Evolutionary conservation across 441 rosid species (phyloP).

Genomic region (Hypseocharis bilobata): DNA sequence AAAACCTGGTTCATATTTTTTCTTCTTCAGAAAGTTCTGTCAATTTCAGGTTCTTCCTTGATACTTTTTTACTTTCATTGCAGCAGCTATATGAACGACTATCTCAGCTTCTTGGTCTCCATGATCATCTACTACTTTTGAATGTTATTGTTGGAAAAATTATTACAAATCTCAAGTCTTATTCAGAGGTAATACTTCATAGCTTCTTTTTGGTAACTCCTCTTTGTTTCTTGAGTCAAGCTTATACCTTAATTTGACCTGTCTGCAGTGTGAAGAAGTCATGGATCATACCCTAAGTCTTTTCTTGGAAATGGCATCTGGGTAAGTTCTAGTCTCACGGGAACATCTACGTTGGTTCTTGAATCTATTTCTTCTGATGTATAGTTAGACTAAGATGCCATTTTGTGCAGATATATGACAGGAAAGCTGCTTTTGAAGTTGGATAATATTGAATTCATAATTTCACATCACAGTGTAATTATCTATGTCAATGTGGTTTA

Average conservation of each 20-base stretch:
- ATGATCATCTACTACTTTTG: constrained; percentile 82
- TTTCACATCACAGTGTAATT: constrained; percentile 88
- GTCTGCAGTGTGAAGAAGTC: constrained; percentile 78
- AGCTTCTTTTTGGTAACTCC: constrained; percentile 12
- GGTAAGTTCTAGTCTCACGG: constrained; percentile 45
- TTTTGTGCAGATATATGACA: constrained; percentile 75
- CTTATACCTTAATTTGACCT: constrained; percentile 14
- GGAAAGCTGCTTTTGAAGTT: constrained; percentile 92
- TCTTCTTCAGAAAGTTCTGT: constrained; percentile 7
- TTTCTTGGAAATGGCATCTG: constrained; percentile 93
- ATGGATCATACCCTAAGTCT: constrained; percentile 86
- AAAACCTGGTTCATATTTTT: not conserved
- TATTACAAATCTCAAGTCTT: constrained; percentile 88
- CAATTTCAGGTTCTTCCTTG: constrained; percentile 22
- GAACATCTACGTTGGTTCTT: constrained; percentile 12
- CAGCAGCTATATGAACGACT: constrained; percentile 95
- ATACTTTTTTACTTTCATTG: constrained; percentile 36
- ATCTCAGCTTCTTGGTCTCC: constrained; percentile 86
- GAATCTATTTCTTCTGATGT: not conserved
- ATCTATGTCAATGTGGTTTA: not conserved
- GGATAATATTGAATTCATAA: constrained; percentile 79
- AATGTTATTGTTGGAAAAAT: constrained; percentile 93
- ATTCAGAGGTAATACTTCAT: constrained; percentile 55
- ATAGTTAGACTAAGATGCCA: not conserved
- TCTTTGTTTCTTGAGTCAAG: constrained; percentile 1